Conservation (phyloP, 805 yeast genomes). For the Candida ascalaphidarum region DNA sequence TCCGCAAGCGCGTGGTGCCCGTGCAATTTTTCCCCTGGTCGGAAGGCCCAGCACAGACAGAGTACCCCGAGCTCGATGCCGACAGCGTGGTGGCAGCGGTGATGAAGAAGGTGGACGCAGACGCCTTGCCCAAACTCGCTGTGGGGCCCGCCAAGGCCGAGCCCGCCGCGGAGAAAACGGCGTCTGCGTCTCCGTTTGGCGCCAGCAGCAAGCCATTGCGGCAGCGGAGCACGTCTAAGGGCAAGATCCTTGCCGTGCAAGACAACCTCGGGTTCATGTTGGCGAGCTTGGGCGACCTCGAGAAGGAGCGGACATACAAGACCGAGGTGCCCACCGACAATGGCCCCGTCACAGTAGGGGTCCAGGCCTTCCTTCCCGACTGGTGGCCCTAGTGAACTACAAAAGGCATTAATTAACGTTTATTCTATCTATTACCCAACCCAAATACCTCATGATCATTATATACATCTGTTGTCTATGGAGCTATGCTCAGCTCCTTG, state of each 20-base stretch:
- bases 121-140: not conserved
- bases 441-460: too few relatives aligned
- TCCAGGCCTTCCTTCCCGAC: constrained; percentile 52
- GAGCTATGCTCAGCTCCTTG: too few relatives aligned
- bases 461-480: too few relatives aligned
- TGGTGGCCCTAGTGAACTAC: constrained; percentile 84
- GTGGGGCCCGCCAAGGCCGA: constrained; percentile 3
- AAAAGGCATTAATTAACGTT: too few relatives aligned
- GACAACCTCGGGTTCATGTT: constrained; percentile 63
- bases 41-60: not conserved
- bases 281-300: constrained; percentile 36
- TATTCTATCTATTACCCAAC: too few relatives aligned
- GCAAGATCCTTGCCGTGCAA: constrained; percentile 47
- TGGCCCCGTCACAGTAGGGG: constrained; percentile 23
- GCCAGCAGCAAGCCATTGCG: constrained; percentile 12
- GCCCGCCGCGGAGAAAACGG: constrained; percentile 11
- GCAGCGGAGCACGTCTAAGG: constrained; percentile 40
- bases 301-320: constrained; percentile 33
- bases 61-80: not conserved
- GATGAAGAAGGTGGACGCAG: too few relatives aligned
- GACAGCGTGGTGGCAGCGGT: not conserved
- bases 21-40: constrained; percentile 22
- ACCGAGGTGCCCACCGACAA: constrained; percentile 12
- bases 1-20: constrained; percentile 80
- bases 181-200: constrained; percentile 33